Conservation (phyloP, 805 yeast genomes). For the Barnettozyma californica region DNA sequence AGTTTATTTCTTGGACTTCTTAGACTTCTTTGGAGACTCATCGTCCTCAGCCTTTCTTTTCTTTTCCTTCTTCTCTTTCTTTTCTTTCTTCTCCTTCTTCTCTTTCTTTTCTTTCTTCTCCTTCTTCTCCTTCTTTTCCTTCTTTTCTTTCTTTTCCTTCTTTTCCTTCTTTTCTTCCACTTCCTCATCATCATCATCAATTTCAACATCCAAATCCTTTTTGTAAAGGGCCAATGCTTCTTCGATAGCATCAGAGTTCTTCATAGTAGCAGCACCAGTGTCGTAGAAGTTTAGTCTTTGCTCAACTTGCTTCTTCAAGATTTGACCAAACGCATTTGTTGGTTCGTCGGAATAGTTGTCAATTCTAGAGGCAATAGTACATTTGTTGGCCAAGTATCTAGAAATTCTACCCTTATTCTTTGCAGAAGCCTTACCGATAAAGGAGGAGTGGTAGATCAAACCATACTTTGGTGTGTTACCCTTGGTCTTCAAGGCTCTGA, state of each 20-base stretch:
- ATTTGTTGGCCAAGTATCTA: conserved; percentile 96
- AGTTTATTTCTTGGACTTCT: conserved; percentile 25
- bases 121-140: conserved; percentile 41
- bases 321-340: conserved; percentile 80
- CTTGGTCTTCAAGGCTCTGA: conserved; percentile 97
- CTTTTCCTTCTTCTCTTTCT: conserved; percentile 46
- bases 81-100: conserved; percentile 46
- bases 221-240: conserved; percentile 73
- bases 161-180: conserved; percentile 31
- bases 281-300: conserved; percentile 94
- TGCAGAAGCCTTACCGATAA: conserved; percentile 94
- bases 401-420: conserved; percentile 99
- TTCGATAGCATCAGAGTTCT: conserved; percentile 89
- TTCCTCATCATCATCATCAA: conserved; percentile 31
- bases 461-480: conserved; percentile 99
- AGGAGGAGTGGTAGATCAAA: conserved; percentile 90
- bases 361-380: conserved; percentile 98
- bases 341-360: conserved; percentile 97
- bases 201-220: conserved; percentile 41
- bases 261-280: conserved; percentile 95
- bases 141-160: conserved; percentile 30
- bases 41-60: conserved; percentile 34
- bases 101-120: conserved; percentile 46
- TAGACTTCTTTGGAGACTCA: conserved; percentile 31
- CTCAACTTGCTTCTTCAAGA: conserved; percentile 94